Percentiles rank a stretch among this genome's conserved stretches.
Conservation (phyloP, 345 rosid species). For the Microcos paniculata region DNA sequence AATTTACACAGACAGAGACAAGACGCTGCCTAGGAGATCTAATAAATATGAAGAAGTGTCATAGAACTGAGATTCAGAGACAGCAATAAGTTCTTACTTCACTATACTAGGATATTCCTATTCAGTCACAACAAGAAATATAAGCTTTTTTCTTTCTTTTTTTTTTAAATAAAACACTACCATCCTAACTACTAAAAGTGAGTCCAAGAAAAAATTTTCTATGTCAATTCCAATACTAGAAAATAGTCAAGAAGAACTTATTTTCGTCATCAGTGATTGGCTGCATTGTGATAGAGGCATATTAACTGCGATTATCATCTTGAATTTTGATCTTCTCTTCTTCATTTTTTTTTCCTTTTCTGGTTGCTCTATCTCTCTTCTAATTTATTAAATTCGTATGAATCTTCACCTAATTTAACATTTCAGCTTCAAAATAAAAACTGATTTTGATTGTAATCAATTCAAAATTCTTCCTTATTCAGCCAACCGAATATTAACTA, state of each 20-base stretch:
- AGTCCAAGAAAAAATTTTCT: too few relatives aligned
- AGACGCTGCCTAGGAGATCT: not conserved
- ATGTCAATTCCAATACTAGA: not conserved
- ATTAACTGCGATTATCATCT: not conserved
- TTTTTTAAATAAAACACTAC: too few relatives aligned
- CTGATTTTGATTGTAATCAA: not conserved
- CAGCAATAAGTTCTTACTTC: not conserved
- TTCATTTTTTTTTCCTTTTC: too few relatives aligned
- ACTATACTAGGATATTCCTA: not conserved
- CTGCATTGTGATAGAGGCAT: not conserved
- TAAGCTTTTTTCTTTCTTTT: not conserved
- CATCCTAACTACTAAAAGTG: not conserved
- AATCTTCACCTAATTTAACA: not conserved
- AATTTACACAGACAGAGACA: not conserved
- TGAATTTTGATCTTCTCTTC: too few relatives aligned
- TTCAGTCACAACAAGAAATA: slow-evolving; percentile 7
- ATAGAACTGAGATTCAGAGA: not conserved
- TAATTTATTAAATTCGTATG: not conserved
- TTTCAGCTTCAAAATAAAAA: not conserved
- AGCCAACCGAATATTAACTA: not conserved
- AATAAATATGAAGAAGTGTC: not conserved
- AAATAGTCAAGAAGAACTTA: not conserved
- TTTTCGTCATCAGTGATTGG: not conserved
- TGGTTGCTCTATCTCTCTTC: not conserved
- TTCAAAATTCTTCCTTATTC: not conserved